phyloP scores from a whole-genome alignment of 805 yeast genomes.

The Yarrowia sp. region DNA sequence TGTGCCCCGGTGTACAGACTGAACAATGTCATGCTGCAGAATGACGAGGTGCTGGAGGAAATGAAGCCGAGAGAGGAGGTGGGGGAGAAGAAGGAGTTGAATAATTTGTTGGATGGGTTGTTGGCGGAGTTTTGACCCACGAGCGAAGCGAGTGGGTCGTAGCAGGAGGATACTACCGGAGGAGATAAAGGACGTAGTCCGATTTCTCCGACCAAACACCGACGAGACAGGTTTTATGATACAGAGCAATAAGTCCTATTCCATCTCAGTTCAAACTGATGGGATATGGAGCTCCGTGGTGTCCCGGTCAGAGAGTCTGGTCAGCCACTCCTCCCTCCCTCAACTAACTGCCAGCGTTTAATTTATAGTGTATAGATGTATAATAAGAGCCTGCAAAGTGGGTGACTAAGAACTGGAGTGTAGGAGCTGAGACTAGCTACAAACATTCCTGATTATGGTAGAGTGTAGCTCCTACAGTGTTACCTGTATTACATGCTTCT shows the following conservation, averaged over 20 bases:
- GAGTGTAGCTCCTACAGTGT: too few species aligned
- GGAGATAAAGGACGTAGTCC: background rate
- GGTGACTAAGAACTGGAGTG: background rate
- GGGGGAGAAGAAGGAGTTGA: slow-evolving; percentile 11
- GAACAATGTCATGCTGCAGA: slow-evolving; percentile 48
- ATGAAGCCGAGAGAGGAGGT: background rate
- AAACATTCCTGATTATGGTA: too few species aligned
- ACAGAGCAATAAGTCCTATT: too few species aligned
- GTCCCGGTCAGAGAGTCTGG: too few species aligned
- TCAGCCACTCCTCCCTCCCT: background rate
- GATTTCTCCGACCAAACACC: too few species aligned
- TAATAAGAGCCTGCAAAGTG: background rate
- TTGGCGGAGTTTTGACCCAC: slow-evolving; percentile 9
- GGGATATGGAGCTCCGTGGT: too few species aligned
- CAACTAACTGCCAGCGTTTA: background rate
- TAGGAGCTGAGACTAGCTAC: too few species aligned
- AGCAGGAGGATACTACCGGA: background rate
- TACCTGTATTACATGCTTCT: too few species aligned
- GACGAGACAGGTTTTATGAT: too few species aligned
- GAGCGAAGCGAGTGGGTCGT: background rate
- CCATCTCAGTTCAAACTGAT: too few species aligned
- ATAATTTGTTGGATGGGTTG: slow-evolving; percentile 18
- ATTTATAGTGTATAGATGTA: slow-evolving; percentile 19
- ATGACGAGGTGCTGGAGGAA: slow-evolving; percentile 48
- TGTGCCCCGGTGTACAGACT: slow-evolving; percentile 50